Evolutionary conservation across 345 rosid genomes (phyloP), one percentile per base, ranked within the genome.

Genomic region (Dipteronia dyeriana): DNA sequence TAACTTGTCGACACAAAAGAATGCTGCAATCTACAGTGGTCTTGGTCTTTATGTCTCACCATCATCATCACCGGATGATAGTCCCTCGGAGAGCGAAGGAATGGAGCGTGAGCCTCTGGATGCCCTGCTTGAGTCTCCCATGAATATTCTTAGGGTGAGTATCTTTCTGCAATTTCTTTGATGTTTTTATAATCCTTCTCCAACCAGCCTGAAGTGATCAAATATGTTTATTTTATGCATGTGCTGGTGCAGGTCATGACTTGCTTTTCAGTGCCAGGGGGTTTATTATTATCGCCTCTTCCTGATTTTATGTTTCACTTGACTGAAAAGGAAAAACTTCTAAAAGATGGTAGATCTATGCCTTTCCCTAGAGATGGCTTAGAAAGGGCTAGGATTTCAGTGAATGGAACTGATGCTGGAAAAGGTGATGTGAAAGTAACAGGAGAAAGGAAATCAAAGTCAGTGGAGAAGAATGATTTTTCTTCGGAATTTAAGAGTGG

Each of bases 11-110:
- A 85, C 92, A 45, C 85, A 75, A 81, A 91, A 89, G 76, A 92
- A 84, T 82, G 94, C 87, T 72, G 92, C 86, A 74, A 85, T 90
- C 70, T 84, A 82, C 81, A 85, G 91, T 86, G 94, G 91, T 38
- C 92, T 89, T 69, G 94, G 93, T 64, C 94, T 96, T 85, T 90
- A 83, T 78, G 84, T 82, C 70, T 92, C 95, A 38, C 95, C 95
- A 68, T 88, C 94, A 43, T 86, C 95, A 20, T 95, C 98, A 22
- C 41, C 79, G 77, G 89, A 89, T 81, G 90, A 89, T 29, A 86
- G 94, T 84, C 92, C 86, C 29, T 90, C 91, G 25, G 97, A 89
- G 81, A 86, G 86, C 80, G 95, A 92, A 59, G 94, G 85, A 83
- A 82, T 85, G 78, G 87, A 82, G 63, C 83, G 75, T 59, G 85